Base-by-base conservation (phyloP, 345 rosid genomes). In the Adansonia digitata region DNA sequence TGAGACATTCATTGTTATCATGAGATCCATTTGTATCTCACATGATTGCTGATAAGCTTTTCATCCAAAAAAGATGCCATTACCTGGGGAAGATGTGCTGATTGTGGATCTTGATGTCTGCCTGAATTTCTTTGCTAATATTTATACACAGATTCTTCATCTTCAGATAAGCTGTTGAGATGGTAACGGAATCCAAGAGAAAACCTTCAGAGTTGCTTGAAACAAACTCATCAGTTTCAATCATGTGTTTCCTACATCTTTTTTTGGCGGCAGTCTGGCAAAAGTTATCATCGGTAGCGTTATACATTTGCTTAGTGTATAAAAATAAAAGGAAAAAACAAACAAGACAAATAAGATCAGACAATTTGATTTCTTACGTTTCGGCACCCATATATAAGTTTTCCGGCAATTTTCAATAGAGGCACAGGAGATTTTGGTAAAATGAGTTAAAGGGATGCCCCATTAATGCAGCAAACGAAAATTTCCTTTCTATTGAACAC, bases 71-170 rank as follows among this genome's bases (percentile, higher is more conserved):
- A 61, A 48, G 1, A 43, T 57, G 67, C 11, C 51, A 34, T 51
- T 84, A 91, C 99, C 98, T 93, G 59, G 98, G 99, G 48, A 95
- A 89, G 71, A 95, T 83, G 76, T 95, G 91, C 68, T 87, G 91
- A 77, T 86, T 89, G 89, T 91, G 96, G 77, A 95, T 95, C 84
- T 89, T 86, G 81, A 95, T 90, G 76, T 93, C 97, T 56, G 90
- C 78, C 74, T 79, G 86, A 79, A 93, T 87, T 82, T 95, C 99
- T 55, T 81, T 86, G 75, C 92, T 80, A 66, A 95, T 77, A 73
- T 74, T 90, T 74, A 77, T 69, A 78, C 91, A 90, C 48, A 95
- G 86, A 71, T 85, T 87, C 80, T 86, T 89, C 91, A 93, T 90
- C 85, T 93, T 95, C 75, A 87, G 73, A 80, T 95, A 95, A 37